Conservation (phyloP, 495 filamentous ascomycete species). For the Tetracladium marchalianum region DNA sequence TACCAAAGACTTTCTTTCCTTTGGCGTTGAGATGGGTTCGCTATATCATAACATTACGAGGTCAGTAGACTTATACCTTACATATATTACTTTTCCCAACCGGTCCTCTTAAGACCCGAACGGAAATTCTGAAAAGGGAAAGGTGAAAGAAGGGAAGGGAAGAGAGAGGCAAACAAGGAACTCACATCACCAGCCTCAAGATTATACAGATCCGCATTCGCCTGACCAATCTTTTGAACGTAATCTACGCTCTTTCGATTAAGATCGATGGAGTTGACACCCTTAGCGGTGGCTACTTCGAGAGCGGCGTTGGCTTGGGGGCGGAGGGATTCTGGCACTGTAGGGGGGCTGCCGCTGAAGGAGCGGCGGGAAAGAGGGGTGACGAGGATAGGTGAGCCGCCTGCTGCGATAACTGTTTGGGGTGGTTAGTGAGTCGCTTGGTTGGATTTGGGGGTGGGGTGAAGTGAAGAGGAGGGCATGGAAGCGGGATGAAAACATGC, state of each 20-base stretch:
- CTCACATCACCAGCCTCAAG: constrained; percentile 22
- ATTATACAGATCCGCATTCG: constrained; percentile 30
- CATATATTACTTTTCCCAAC: too few relatives aligned
- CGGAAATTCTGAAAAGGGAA: too few relatives aligned
- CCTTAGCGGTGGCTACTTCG: constrained; percentile 22
- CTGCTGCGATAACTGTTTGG: constrained; percentile 19
- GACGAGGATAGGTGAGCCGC: constrained; percentile 32
- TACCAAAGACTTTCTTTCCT: constrained; percentile 36
- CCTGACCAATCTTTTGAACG: constrained; percentile 33
- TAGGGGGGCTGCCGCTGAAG: constrained; percentile 23
- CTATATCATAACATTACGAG: too few relatives aligned
- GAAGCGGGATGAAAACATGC: too few relatives aligned
- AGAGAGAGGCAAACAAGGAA: too few relatives aligned
- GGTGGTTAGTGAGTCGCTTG: too few relatives aligned
- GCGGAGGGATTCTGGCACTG: constrained; percentile 29
- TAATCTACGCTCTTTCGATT: constrained; percentile 33
- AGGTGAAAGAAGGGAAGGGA: too few relatives aligned
- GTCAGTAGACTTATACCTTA: too few relatives aligned
- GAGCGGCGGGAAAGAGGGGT: constrained; percentile 33
- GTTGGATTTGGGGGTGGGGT: too few relatives aligned
- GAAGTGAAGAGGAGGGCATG: too few relatives aligned
- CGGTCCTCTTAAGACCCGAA: too few relatives aligned
- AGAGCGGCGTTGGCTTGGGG: constrained; percentile 29
- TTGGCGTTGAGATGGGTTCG: constrained; percentile 34
- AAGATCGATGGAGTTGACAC: constrained; percentile 29